A percentile compares a stretch with the other conserved stretches of the same genome.
Conservation (phyloP, 495 filamentous ascomycete species). For the Astrocystis sublimbata region DNA sequence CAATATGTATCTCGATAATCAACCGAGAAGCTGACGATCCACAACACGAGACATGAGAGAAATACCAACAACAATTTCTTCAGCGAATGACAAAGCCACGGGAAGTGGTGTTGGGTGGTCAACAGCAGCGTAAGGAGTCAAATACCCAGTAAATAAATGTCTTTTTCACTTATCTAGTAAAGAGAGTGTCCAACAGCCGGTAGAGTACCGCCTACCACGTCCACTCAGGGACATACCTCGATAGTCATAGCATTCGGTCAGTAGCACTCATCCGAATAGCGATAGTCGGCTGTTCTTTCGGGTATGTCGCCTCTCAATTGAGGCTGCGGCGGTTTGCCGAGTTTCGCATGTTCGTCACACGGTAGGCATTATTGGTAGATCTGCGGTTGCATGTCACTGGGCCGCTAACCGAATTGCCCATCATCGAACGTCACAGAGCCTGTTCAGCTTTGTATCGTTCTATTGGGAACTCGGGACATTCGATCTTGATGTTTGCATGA, state of each 20-base stretch:
- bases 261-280: not conserved
- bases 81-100: too few relatives aligned
- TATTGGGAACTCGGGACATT: constrained; percentile 7
- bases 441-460: not conserved
- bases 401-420: not conserved
- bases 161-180: too few relatives aligned
- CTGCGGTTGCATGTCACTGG: not conserved
- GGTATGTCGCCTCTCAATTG: not conserved
- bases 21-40: too few relatives aligned
- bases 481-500: too few relatives aligned
- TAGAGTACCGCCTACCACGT: not conserved
- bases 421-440: constrained; percentile 6
- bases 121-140: too few relatives aligned
- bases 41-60: not conserved
- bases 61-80: not conserved
- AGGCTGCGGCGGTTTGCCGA: not conserved
- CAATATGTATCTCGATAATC: too few relatives aligned
- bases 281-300: not conserved
- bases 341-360: not conserved
- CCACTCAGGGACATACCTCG: not conserved
- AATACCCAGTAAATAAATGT: too few relatives aligned
- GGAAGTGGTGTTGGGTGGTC: too few relatives aligned
- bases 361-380: not conserved
- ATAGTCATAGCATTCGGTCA: not conserved
- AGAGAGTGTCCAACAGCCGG: not conserved